Evolutionary conservation across 768 basidiomycete species (phyloP).

Genomic region (Kwoniella heveanensis): DNA sequence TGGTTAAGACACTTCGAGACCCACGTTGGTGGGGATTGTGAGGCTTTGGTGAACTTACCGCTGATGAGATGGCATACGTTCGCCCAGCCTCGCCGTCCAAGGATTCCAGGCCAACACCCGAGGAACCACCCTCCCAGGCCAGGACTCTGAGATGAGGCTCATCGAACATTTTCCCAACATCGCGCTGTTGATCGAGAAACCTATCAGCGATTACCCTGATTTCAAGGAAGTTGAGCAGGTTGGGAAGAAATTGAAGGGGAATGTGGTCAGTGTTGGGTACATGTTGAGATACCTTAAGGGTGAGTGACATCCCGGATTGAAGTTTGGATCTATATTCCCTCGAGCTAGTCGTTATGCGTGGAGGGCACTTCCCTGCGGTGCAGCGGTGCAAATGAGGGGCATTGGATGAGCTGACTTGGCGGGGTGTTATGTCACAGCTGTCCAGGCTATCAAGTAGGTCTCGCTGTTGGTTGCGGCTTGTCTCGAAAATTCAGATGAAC

Average conservation of each 20-base stretch:
- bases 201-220: conserved; percentile 69
- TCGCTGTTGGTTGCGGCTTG: no score
- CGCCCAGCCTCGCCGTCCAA: conserved; percentile 48
- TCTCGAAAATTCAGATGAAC: no score
- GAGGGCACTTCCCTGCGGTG: background rate
- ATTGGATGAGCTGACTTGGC: conserved; percentile 5
- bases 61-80: background rate
- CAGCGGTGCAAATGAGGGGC: no score
- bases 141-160: conserved; percentile 82
- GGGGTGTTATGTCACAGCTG: conserved; percentile 60
- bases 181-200: conserved; percentile 88
- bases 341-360: background rate
- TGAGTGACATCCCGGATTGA: background rate
- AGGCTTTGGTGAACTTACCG: background rate
- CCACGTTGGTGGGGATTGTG: no score
- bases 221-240: conserved; percentile 31
- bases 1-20: no score
- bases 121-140: conserved; percentile 68
- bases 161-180: conserved; percentile 82
- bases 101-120: conserved; percentile 86
- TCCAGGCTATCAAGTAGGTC: conserved; percentile 95
- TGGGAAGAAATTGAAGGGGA: conserved; percentile 38
- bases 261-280: conserved; percentile 57
- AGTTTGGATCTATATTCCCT: background rate
- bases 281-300: conserved; percentile 90